Percentiles rank a stretch among this genome's conserved stretches.
These are phyloP conservation scores for Hypericum perforatum DNA, from an alignment of 345 rosid genomes.

Conservation along the genomic window DNA sequence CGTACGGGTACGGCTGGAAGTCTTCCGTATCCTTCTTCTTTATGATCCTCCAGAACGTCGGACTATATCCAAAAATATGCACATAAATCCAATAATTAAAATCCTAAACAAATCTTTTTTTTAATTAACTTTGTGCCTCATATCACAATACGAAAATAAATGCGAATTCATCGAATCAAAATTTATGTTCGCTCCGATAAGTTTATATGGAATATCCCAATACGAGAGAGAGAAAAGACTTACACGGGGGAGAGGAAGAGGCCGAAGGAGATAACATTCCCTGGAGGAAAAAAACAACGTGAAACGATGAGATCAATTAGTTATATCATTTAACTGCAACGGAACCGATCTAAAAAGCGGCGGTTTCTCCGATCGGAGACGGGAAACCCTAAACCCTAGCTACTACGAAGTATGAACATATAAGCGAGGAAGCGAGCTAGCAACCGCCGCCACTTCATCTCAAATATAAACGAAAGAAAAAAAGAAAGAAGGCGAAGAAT, in stretches of 20 bases:
- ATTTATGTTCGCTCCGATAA: neutral
- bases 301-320: too few species aligned
- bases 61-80: constrained; percentile 34
- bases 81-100: neutral
- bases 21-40: constrained; percentile 42
- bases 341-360: too few species aligned
- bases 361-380: too few species aligned
- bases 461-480: too few species aligned
- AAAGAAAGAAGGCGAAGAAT: too few species aligned
- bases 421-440: too few species aligned
- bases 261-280: constrained; percentile 61
- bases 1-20: constrained; percentile 68
- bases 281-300: constrained; percentile 18
- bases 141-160: neutral
- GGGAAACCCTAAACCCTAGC: too few species aligned
- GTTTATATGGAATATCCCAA: neutral
- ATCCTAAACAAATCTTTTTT: neutral
- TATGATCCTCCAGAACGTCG: constrained; percentile 41
- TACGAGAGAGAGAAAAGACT: neutral
- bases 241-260: constrained; percentile 73
- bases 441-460: too few species aligned
- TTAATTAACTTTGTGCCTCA: neutral
- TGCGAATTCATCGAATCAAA: neutral
- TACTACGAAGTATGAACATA: too few species aligned
- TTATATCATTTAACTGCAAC: too few species aligned